A percentile compares a stretch with the other conserved stretches of the same genome.
phyloP scores from a whole-genome alignment of 345 rosid species.

The Melastoma malabathricum region DNA sequence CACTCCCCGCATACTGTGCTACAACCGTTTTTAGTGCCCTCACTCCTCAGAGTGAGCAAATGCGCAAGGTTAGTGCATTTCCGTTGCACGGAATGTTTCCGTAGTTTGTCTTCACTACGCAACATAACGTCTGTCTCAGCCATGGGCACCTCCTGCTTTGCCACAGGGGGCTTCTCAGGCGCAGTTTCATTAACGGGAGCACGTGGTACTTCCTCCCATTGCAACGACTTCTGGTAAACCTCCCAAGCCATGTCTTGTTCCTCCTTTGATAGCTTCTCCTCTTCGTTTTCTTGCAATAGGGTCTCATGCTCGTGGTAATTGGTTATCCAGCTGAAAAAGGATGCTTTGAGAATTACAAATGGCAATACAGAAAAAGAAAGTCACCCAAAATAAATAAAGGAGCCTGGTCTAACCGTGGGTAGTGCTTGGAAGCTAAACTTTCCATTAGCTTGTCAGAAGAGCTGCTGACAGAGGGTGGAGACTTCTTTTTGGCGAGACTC shows the following conservation, averaged over 20 bases:
- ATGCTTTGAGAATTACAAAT: constrained; percentile 3
- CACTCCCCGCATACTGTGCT: constrained; percentile 90
- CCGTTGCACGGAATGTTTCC: constrained; percentile 40
- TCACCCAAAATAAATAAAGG: background rate
- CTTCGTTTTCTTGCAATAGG: constrained; percentile 96
- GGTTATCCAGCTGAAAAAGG: constrained; percentile 61
- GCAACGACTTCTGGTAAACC: constrained; percentile 53
- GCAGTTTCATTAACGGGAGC: constrained; percentile 44
- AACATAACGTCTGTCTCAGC: constrained; percentile 7
- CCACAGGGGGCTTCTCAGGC: constrained; percentile 25
- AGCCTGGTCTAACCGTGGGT: constrained; percentile 40
- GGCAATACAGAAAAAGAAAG: background rate
- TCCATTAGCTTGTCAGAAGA: constrained; percentile 89
- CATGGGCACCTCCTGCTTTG: constrained; percentile 18
- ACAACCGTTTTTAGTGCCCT: constrained; percentile 62
- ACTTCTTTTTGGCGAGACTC: constrained; percentile 34
- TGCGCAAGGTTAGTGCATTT: constrained; percentile 78
- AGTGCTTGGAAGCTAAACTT: constrained; percentile 55
- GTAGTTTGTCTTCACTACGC: constrained; percentile 26
- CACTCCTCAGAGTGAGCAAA: constrained; percentile 84
- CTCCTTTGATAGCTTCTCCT: constrained; percentile 91
- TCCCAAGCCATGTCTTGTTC: constrained; percentile 99
- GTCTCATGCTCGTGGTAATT: constrained; percentile 96
- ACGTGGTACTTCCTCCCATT: constrained; percentile 91
- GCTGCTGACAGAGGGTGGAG: constrained; percentile 46